Conservation (phyloP, 352 stramenopile species). For the Pythium brachiatum region DNA sequence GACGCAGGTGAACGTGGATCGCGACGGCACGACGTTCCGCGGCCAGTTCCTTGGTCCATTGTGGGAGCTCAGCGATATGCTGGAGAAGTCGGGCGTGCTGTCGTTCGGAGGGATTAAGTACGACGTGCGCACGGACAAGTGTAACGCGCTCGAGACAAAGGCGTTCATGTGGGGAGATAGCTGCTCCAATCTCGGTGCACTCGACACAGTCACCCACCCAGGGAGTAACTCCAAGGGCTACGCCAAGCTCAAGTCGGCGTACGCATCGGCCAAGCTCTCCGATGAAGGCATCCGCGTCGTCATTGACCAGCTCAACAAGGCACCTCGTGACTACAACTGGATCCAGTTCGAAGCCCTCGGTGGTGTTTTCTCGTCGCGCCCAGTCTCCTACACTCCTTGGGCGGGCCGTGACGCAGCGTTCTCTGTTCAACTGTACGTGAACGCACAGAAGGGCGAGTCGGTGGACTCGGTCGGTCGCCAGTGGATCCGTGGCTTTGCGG, state of each 20-base stretch:
- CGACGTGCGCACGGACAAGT: conserved; percentile 40
- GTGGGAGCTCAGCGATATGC: conserved; percentile 30
- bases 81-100: conserved; percentile 39
- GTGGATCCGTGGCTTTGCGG: conserved; percentile 42
- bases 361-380: conserved; percentile 39
- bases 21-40: conserved; percentile 28
- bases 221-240: conserved; percentile 40
- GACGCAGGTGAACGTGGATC: conserved; percentile 51
- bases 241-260: conserved; percentile 48
- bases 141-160: conserved; percentile 47
- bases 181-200: conserved; percentile 39
- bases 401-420: conserved; percentile 38
- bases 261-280: conserved; percentile 39
- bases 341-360: conserved; percentile 59
- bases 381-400: conserved; percentile 50
- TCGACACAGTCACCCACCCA: conserved; percentile 25
- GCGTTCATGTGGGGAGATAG: conserved; percentile 42
- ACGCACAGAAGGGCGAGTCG: conserved; percentile 37
- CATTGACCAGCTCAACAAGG: conserved; percentile 34
- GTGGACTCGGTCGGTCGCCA: conserved; percentile 33
- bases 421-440: conserved; percentile 47
- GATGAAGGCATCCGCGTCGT: conserved; percentile 37
- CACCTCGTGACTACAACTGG: conserved; percentile 39
- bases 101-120: conserved; percentile 31
- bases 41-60: conserved; percentile 45